A percentile compares a stretch with the other conserved stretches of the same genome.
Conservation (phyloP, 75 land plant species). For the Cunninghamia lanceolata region DNA sequence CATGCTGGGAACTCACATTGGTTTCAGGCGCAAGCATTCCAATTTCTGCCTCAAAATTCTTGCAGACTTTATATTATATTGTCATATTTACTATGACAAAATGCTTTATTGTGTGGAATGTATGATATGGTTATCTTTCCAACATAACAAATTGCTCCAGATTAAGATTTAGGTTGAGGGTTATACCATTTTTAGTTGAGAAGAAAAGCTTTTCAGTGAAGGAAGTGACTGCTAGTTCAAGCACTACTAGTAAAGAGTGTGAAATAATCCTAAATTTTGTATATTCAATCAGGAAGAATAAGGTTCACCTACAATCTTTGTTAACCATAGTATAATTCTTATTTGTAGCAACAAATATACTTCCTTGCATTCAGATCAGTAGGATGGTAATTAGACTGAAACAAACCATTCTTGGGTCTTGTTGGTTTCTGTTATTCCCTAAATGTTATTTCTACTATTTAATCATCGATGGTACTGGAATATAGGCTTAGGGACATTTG, state of each 20-base stretch:
- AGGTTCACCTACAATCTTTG: not conserved
- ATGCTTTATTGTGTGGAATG: not conserved
- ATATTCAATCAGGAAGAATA: not conserved
- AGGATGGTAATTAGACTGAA: not conserved
- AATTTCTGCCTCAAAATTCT: not conserved
- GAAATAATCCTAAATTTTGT: not conserved
- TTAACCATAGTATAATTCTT: no score
- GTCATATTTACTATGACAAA: not conserved
- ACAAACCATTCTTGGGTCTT: not conserved
- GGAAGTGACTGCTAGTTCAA: not conserved
- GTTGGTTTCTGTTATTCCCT: not conserved
- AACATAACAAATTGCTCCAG: not conserved
- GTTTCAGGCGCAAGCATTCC: not conserved
- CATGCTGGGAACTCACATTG: not conserved
- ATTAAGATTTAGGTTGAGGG: not conserved
- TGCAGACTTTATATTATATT: not conserved
- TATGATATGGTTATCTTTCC: not conserved
- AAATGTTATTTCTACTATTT: no score
- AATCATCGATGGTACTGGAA: no score
- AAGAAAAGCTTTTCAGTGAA: not conserved
- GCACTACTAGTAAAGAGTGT: not conserved
- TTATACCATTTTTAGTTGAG: not conserved
- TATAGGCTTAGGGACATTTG: not conserved
- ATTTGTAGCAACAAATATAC: not conserved
- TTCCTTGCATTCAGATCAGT: not conserved